Evolutionary conservation across 2,329 filamentous ascomycete species (phyloP).

Genomic region (Pyricularia pennisetigena): DNA sequence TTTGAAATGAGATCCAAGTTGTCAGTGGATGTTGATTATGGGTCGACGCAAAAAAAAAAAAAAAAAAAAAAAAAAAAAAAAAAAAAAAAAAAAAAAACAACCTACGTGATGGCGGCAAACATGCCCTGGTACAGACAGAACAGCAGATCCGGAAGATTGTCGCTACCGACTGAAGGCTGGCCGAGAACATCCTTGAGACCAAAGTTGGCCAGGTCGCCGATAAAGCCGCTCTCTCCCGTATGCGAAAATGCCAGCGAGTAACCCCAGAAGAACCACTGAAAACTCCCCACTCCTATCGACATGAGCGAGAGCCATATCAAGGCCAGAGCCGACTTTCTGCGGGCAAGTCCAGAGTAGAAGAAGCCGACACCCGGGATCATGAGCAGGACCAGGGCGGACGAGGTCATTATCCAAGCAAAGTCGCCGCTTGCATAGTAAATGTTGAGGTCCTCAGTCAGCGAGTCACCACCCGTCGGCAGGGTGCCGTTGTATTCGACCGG

Average conservation of each 20-base stretch:
- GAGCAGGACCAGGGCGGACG: conserved; percentile 74
- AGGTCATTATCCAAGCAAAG: conserved; percentile 73
- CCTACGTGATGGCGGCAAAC: conserved; percentile 75
- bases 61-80: neutral
- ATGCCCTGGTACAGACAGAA: conserved; percentile 84
- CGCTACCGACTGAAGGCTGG: conserved; percentile 63
- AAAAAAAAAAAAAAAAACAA: neutral
- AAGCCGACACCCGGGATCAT: conserved; percentile 94
- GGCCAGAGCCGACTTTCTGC: conserved; percentile 80
- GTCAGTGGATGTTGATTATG: neutral
- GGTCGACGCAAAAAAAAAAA: neutral
- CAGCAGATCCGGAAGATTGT: conserved; percentile 68
- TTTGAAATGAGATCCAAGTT: neutral
- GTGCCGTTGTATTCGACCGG: conserved; percentile 40
- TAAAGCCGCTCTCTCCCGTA: conserved; percentile 57
- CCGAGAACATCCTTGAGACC: conserved; percentile 69
- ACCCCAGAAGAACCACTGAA: conserved; percentile 95
- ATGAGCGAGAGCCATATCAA: conserved; percentile 88
- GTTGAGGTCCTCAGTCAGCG: conserved; percentile 63
- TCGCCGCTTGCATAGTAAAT: conserved; percentile 79
- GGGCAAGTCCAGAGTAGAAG: conserved; percentile 87
- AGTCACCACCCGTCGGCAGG: conserved; percentile 38
- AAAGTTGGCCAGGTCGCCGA: conserved; percentile 72
- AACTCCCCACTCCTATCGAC: conserved; percentile 71
- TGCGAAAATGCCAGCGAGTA: conserved; percentile 79